These are phyloP conservation scores for Macrophomina pseudophaseolina DNA, from an alignment of 2,329 filamentous ascomycete genomes.

Conservation along the genomic window DNA sequence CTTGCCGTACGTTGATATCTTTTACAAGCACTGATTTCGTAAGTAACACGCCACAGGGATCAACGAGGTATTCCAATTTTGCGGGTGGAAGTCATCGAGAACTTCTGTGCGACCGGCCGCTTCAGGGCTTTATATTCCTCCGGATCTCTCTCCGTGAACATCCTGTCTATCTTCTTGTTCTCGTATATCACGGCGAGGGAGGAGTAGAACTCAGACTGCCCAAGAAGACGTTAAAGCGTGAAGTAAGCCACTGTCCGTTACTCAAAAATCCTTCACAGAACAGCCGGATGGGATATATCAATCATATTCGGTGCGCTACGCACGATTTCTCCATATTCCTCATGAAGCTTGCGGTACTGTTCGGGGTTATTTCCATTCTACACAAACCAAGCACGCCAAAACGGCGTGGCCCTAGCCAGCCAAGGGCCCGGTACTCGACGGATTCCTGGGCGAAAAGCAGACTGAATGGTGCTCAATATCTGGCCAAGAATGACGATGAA, in stretches of 20 bases:
- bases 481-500: too few relatives aligned
- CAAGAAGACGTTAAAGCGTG: neutral
- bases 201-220: neutral
- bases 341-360: neutral
- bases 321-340: neutral
- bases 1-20: too few relatives aligned
- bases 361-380: neutral
- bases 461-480: too few relatives aligned
- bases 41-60: constrained; percentile 9
- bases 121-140: neutral
- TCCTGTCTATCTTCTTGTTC: neutral
- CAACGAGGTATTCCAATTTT: neutral
- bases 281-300: neutral
- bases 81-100: neutral
- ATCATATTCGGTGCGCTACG: neutral
- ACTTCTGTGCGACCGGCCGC: neutral
- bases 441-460: neutral
- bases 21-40: neutral
- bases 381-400: neutral
- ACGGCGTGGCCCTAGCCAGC: neutral
- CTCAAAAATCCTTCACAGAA: neutral
- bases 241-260: neutral
- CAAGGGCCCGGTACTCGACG: neutral
- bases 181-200: neutral
- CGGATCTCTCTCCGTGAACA: neutral